phyloP scores from a whole-genome alignment of 805 yeast genomes.

The Metschnikowia drakensbergensis region DNA sequence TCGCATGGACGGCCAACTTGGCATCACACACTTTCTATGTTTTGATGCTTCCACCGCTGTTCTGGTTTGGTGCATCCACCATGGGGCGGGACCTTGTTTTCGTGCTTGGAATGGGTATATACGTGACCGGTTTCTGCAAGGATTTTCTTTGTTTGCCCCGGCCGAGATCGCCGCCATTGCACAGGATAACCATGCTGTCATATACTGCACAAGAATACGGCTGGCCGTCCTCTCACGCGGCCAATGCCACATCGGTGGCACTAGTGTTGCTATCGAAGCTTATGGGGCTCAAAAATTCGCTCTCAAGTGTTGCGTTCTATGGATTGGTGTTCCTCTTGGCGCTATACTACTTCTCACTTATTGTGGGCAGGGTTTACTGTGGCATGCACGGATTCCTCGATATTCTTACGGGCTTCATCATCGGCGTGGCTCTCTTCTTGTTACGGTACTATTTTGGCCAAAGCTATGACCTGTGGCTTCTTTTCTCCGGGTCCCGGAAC shows the following conservation, averaged over 20 bases:
- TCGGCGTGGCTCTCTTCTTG: slow-evolving; percentile 57
- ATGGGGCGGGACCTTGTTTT: slow-evolving; percentile 57
- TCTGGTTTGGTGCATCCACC: slow-evolving; percentile 68
- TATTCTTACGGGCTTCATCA: slow-evolving; percentile 55
- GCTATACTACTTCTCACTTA: slow-evolving; percentile 59
- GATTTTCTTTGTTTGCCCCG: slow-evolving; percentile 89
- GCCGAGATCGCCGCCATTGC: slow-evolving; percentile 88
- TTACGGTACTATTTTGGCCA: slow-evolving; percentile 41
- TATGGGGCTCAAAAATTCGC: slow-evolving; percentile 13
- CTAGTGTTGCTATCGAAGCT: slow-evolving; percentile 34
- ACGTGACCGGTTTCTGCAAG: slow-evolving; percentile 67
- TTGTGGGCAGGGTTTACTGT: slow-evolving; percentile 82
- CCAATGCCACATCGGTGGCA: slow-evolving; percentile 85
- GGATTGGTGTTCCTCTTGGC: slow-evolving; percentile 18
- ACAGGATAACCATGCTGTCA: slow-evolving; percentile 84
- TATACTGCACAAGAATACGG: slow-evolving; percentile 93
- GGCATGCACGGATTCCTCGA: slow-evolving; percentile 97
- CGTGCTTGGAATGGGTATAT: slow-evolving; percentile 68
- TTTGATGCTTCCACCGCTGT: slow-evolving; percentile 76
- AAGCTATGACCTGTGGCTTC: slow-evolving; percentile 45
- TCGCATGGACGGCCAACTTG: slow-evolving; percentile 81
- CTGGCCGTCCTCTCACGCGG: slow-evolving; percentile 90
- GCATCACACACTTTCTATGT: slow-evolving; percentile 96
- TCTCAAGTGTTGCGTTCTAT: slow-evolving; percentile 11
- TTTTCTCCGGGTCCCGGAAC: slow-evolving; percentile 23